Evolutionary conservation across 345 rosid genomes (phyloP), one percentile per base, ranked within the genome.

Genomic region (Citropsis articulata): DNA sequence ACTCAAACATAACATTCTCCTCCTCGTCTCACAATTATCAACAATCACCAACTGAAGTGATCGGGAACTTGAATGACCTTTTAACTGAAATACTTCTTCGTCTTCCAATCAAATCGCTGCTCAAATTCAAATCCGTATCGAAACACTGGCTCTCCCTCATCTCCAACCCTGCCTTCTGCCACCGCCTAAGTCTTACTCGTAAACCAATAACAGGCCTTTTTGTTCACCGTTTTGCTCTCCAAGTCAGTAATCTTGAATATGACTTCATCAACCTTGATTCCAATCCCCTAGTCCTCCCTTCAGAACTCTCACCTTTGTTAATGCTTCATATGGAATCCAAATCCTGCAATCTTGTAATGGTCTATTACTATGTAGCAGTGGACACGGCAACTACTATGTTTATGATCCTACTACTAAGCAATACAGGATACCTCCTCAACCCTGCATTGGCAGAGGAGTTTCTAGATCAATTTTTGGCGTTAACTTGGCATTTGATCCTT

Each of bases 291-390:
- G 5, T 1, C 19, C 73, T 73, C 84, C 84, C 1, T 82, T 80
- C n/a, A 25, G 27, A 56, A 36, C 76, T 14, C 77, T 88, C 57
- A 62, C 80, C 27, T 83, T 84, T 14, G 56, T 59, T 31, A 83
- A 84, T 69, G 72, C 83, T 48, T 50, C 82, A 4, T 64, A 79
- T 1, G 78, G 64, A 1, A 85, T 89, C 64, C 35, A 63, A 50
- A 75, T 88, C 62, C n/a, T 79, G 19, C 84, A 87, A 27, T 91
- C 90, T 45, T 87, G 90, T 79, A 87, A 87, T 71, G 90, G 91
- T 12, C 85, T 88, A 50, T 77, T 89, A 19, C 73, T 91, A n/a
- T 87, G 91, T 77, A 61, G 31, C 67, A 82, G 82, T 73, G 45
- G 73, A 79, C 63, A 71, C 38, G 16, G 36, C 73, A 18, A 18